These are phyloP conservation scores for Pseudozyma sp. DNA, from an alignment of 1,284 basidiomycete genomes.

Conservation along the genomic window DNA sequence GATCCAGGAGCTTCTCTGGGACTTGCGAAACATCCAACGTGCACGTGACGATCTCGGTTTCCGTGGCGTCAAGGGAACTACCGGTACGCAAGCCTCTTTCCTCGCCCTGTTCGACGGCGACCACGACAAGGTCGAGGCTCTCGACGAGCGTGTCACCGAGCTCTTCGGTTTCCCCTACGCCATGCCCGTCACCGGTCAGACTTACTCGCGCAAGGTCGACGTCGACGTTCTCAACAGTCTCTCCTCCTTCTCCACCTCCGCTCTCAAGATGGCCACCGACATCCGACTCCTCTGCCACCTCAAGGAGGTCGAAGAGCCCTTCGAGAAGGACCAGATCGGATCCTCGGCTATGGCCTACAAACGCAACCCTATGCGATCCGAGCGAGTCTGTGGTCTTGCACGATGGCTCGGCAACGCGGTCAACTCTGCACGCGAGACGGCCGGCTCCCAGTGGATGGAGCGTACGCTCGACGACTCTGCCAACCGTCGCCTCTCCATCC, in stretches of 20 bases:
- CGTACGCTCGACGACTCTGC: conserved; percentile 75
- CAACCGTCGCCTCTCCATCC: conserved; percentile 93
- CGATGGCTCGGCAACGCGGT: conserved; percentile 77
- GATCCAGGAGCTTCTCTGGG: conserved; percentile 95
- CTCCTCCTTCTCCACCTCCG: conserved; percentile 91
- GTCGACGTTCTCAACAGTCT: conserved; percentile 90
- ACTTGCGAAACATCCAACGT: conserved; percentile 90
- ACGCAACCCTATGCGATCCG: conserved; percentile 98
- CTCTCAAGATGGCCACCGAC: conserved; percentile 98
- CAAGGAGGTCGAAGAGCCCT: conserved; percentile 97
- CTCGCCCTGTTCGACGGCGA: conserved; percentile 93
- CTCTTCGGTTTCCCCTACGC: conserved; percentile 92
- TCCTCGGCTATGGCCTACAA: conserved; percentile 97
- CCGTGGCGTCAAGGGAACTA: conserved; percentile 98
- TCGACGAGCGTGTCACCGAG: conserved; percentile 81
- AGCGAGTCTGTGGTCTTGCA: conserved; percentile 93
- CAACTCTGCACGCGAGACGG: conserved; percentile 71
- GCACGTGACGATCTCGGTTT: conserved; percentile 95
- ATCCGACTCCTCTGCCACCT: conserved; percentile 73
- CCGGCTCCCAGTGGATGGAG: conserved; percentile 68
- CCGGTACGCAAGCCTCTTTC: conserved; percentile 97
- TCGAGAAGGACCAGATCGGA: conserved; percentile 99
- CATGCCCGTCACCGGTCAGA: conserved; percentile 98
- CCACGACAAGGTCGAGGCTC: conserved; percentile 83
- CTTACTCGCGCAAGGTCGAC: conserved; percentile 98